phyloP scores from a whole-genome alignment of 1,139 yeast species.

The Geotrichum aggregatum region DNA sequence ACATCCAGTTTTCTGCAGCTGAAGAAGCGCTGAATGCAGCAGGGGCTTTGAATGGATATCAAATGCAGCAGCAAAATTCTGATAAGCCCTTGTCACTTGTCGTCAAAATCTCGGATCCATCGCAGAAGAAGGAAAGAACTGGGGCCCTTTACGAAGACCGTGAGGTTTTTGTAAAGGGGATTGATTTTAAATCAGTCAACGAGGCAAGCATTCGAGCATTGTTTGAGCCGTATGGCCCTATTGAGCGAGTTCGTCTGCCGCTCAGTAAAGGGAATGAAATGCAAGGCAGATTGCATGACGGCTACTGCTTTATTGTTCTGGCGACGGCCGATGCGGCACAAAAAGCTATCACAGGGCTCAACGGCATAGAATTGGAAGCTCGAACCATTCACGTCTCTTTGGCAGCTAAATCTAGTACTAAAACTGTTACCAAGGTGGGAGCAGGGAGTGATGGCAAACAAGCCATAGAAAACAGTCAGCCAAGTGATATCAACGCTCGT shows the following conservation, averaged over 20 bases:
- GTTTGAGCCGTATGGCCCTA: conserved; percentile 45
- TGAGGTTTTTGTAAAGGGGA: conserved; percentile 48
- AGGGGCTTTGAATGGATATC: conserved; percentile 42
- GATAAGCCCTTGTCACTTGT: conserved; percentile 40
- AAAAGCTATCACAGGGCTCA: conserved; percentile 27
- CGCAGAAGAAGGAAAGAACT: conserved; percentile 36
- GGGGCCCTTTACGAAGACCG: conserved; percentile 52
- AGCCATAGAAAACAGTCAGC: not conserved
- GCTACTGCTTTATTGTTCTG: conserved; percentile 38
- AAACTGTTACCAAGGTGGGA: conserved; percentile 15
- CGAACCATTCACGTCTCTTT: conserved; percentile 27
- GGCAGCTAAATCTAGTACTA: conserved; percentile 20
- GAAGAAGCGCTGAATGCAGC: conserved; percentile 51
- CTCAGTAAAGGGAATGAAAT: conserved; percentile 25
- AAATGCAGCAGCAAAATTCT: conserved; percentile 31
- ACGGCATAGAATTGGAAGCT: conserved; percentile 26
- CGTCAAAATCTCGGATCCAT: conserved; percentile 59
- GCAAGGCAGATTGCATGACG: conserved; percentile 33
- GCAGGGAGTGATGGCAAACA: not conserved
- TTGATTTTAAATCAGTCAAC: conserved; percentile 44
- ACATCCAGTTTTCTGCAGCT: conserved; percentile 53
- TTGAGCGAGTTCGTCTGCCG: conserved; percentile 42
- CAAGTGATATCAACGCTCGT: conserved; percentile 22
- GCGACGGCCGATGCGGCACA: conserved; percentile 30
- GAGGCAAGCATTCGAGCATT: conserved; percentile 31